Base-by-base conservation (phyloP, 768 basidiomycete species). In the Gymnopilus junonius region DNA sequence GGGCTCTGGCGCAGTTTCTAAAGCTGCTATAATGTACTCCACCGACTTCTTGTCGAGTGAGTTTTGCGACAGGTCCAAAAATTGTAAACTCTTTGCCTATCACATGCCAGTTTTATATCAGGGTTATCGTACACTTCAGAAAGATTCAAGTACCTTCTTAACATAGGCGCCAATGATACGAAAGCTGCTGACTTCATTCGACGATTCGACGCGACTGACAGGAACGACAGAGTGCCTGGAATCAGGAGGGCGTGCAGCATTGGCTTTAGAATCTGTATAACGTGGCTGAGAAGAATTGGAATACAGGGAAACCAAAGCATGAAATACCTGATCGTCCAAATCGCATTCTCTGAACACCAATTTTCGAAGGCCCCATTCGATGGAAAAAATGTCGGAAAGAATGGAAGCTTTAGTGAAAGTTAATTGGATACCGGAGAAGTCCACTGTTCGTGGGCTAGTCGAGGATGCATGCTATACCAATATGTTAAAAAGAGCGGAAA, bases 291-390 rank as follows among this genome's bases (percentile, higher is more conserved):
- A 56, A 48, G 6, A 39, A 39, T 39, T 40, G 21, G 37, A 12
- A 31, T 23, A 48, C n/a, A 25, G 15, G 39, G 8, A 20, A 43
- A 31, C 55, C 54, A 27, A 45, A 43, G 5, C 17, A 6, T 17
- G 40, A 76, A 85, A 60, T 70, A 95, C 95, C 62, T 84, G 82
- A 55, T 94, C 92, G 66, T 95, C 94, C 21, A 99, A 75, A 67
- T 95, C 88, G 69, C 95, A 98, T 72, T 92, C 91, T 42, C 93
- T 87, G 58, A 97, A 84, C 0, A 91, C 88, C 21, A 97, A 79
- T 69, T 94, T 96, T 27, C 91, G 82, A 20, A 97, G 78, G 0
- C 95, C 96, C 92, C 95, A 98, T 75, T 98, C 94, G 61, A 97
- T 90, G 8, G 88, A 87, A 65, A 99, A 88, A 14, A 97, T 87